These are phyloP conservation scores for Trichophyton verrucosum DNA, from an alignment of 2,329 filamentous ascomycete genomes.

Conservation along the genomic window DNA sequence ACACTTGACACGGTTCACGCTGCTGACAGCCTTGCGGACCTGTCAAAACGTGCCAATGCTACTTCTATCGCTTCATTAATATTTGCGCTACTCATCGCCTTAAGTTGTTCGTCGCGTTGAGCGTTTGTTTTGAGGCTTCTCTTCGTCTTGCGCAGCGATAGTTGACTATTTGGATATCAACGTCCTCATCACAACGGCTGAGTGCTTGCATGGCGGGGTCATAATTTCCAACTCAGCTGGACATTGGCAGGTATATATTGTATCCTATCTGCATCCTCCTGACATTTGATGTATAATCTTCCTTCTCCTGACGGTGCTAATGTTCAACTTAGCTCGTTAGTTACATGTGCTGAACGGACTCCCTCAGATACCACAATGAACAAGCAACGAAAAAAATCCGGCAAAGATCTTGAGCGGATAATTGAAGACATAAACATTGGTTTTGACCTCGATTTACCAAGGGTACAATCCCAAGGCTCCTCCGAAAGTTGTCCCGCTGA, in stretches of 20 bases:
- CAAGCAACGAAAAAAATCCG: constrained; percentile 10
- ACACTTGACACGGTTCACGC: neutral
- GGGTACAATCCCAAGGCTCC: constrained; percentile 11
- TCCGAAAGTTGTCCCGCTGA: constrained; percentile 14
- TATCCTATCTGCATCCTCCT: neutral
- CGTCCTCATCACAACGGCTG: neutral
- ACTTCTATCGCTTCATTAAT: neutral
- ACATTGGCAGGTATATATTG: neutral
- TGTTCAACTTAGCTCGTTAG: neutral
- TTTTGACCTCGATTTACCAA: constrained; percentile 22
- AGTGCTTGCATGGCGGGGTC: neutral
- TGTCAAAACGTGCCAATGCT: neutral
- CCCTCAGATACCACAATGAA: neutral
- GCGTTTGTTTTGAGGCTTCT: neutral
- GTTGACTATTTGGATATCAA: neutral
- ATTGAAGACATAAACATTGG: constrained; percentile 24
- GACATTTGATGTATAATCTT: neutral
- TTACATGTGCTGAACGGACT: neutral
- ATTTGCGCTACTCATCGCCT: neutral
- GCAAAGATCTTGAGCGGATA: constrained; percentile 17
- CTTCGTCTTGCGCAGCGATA: neutral
- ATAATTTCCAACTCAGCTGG: neutral
- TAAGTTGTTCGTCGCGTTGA: neutral
- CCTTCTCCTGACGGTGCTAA: neutral
- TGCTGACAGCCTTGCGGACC: neutral